Evolutionary conservation across 805 yeast genomes (phyloP).

Genomic region (Grigorovia jiainica): DNA sequence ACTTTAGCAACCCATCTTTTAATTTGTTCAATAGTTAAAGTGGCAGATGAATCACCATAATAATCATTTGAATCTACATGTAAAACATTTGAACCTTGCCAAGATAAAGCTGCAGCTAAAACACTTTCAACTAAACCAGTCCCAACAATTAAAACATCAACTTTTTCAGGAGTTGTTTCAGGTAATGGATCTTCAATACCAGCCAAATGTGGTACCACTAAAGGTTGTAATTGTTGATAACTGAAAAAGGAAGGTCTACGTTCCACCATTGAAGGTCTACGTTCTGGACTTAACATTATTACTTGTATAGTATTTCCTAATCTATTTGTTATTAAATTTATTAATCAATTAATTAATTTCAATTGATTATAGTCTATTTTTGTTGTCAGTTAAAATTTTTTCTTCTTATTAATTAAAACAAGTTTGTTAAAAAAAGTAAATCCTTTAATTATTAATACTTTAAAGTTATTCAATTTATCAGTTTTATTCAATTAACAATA

Average conservation of each 20-base stretch:
- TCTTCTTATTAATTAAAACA: too few relatives aligned
- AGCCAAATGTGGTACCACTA: slow-evolving; percentile 57
- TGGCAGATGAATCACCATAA: slow-evolving; percentile 85
- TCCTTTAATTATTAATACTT: background rate
- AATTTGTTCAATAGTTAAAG: slow-evolving; percentile 78
- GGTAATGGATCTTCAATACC: slow-evolving; percentile 71
- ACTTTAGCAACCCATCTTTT: slow-evolving; percentile 74
- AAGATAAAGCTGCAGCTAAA: slow-evolving; percentile 85
- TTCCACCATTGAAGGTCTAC: slow-evolving; percentile 60
- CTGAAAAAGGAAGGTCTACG: slow-evolving; percentile 46
- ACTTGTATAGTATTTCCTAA: too few relatives aligned
- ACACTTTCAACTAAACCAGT: slow-evolving; percentile 87
- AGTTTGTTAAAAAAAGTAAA: background rate
- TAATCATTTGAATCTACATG: slow-evolving; percentile 79
- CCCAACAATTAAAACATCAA: slow-evolving; percentile 86
- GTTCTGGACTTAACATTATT: slow-evolving; percentile 28
- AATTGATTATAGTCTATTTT: background rate
- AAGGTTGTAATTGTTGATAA: slow-evolving; percentile 13
- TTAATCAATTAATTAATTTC: background rate
- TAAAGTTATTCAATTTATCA: background rate
- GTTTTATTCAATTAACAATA: too few relatives aligned
- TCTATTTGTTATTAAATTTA: too few relatives aligned
- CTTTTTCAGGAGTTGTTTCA: slow-evolving; percentile 50
- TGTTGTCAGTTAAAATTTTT: background rate
- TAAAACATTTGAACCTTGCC: slow-evolving; percentile 95